phyloP scores from a whole-genome alignment of 176 grass and related monocot genomes.

The Carex scoparia region DNA sequence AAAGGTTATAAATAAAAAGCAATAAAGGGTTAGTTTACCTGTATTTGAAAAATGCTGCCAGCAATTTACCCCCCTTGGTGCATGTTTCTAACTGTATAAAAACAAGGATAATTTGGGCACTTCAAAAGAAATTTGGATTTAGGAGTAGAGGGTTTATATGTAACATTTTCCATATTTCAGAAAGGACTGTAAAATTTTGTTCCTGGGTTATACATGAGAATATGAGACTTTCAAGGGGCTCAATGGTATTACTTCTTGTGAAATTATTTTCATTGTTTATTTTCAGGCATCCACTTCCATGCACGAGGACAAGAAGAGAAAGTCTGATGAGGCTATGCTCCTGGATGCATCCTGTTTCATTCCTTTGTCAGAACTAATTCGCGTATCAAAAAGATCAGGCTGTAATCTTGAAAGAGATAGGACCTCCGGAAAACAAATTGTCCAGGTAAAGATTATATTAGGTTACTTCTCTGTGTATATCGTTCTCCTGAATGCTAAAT shows the following conservation, averaged over 20 bases:
- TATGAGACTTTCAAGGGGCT: conserved; percentile 12
- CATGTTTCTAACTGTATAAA: conserved; percentile 10
- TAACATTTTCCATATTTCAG: neutral
- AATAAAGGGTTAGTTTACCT: neutral
- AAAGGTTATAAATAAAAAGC: conserved; percentile 12
- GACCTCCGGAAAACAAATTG: neutral
- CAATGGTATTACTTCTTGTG: conserved; percentile 33
- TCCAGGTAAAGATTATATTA: conserved; percentile 37
- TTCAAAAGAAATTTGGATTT: neutral
- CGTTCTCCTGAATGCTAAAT: too few species aligned
- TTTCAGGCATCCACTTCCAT: conserved; percentile 22
- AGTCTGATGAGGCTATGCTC: conserved; percentile 29
- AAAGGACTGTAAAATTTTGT: neutral
- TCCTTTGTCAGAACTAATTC: conserved; percentile 54
- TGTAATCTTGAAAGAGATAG: conserved; percentile 30
- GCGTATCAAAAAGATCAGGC: conserved; percentile 36
- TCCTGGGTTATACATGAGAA: neutral
- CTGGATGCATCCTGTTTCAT: conserved; percentile 41
- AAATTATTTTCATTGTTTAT: conserved; percentile 13
- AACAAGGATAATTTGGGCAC: neutral
- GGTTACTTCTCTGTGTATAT: neutral
- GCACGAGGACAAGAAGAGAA: conserved; percentile 27
- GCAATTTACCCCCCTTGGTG: neutral
- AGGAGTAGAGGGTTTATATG: neutral
- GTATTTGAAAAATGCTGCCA: conserved; percentile 12